Percentiles rank a stretch among this genome's conserved stretches.
These are phyloP conservation scores for Aspergillus sparsus DNA, from an alignment of 495 filamentous ascomycete species.

Conservation along the genomic window DNA sequence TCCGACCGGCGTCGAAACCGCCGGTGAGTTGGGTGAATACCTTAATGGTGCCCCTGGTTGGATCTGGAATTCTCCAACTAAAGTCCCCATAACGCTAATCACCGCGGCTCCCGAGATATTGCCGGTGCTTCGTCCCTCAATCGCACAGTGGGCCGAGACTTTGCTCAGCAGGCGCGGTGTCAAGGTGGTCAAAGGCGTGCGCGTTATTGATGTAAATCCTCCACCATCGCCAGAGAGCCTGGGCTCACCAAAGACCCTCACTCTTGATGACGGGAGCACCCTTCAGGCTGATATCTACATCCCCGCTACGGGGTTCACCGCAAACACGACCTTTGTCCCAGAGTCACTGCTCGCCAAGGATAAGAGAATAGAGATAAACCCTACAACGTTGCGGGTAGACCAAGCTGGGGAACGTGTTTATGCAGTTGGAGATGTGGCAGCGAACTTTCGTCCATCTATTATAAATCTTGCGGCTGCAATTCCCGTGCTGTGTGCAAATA, in stretches of 20 bases:
- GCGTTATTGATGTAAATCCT: slow-evolving; percentile 28
- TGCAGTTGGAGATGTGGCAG: slow-evolving; percentile 45
- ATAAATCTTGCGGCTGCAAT: slow-evolving; percentile 40
- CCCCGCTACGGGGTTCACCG: slow-evolving; percentile 45
- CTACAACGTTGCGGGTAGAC: slow-evolving; percentile 48
- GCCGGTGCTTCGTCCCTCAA: slow-evolving; percentile 37
- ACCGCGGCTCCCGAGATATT: slow-evolving; percentile 46
- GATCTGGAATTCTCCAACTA: slow-evolving; percentile 34
- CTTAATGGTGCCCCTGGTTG: slow-evolving; percentile 45
- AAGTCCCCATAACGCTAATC: slow-evolving; percentile 47
- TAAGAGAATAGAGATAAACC: slow-evolving; percentile 46
- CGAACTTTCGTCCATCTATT: slow-evolving; percentile 36
- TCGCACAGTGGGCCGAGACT: slow-evolving; percentile 41
- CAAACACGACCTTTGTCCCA: slow-evolving; percentile 48
- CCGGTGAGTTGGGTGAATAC: slow-evolving; percentile 54
- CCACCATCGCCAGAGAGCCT: slow-evolving; percentile 19
- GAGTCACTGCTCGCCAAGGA: slow-evolving; percentile 32
- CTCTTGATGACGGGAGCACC: slow-evolving; percentile 37
- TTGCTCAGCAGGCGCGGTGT: slow-evolving; percentile 48
- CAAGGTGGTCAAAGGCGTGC: slow-evolving; percentile 41
- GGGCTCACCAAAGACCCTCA: slow-evolving; percentile 29
- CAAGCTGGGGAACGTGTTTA: slow-evolving; percentile 50
- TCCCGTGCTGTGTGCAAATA: slow-evolving; percentile 45
- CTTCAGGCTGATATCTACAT: slow-evolving; percentile 51
- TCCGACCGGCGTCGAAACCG: slow-evolving; percentile 45